phyloP scores from a whole-genome alignment of 176 grass and related monocot genomes.

The Rhynchospora breviuscula region DNA sequence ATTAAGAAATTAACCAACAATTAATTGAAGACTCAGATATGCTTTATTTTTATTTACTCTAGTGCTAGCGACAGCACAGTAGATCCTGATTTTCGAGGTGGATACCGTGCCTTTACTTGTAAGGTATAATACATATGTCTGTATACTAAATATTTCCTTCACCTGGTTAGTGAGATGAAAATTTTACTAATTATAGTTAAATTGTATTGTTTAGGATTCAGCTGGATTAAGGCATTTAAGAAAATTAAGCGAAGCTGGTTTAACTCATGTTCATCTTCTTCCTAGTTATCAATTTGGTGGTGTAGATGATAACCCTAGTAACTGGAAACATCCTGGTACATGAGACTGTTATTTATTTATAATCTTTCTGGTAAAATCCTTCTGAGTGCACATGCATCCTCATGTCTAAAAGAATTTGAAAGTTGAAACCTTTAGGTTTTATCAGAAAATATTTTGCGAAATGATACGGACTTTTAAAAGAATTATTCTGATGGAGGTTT shows the following conservation, averaged over 20 bases:
- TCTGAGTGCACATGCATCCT: not conserved
- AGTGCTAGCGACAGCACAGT: slow-evolving; percentile 61
- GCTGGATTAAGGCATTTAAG: slow-evolving; percentile 51
- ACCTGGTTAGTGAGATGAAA: not conserved
- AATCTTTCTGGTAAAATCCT: slow-evolving; percentile 1
- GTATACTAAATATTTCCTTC: slow-evolving; percentile 10
- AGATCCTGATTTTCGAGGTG: slow-evolving; percentile 45
- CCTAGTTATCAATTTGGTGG: slow-evolving; percentile 84
- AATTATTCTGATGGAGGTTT: not conserved
- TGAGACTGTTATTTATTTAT: slow-evolving; percentile 17
- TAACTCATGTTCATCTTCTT: slow-evolving; percentile 87
- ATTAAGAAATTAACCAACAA: slow-evolving; percentile 2
- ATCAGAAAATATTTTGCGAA: not conserved
- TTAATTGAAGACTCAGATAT: not conserved
- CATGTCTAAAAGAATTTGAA: not conserved
- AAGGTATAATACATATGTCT: slow-evolving; percentile 35
- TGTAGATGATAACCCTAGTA: slow-evolving; percentile 69
- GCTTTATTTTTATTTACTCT: not conserved
- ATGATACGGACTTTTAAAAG: not conserved
- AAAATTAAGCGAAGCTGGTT: slow-evolving; percentile 65
- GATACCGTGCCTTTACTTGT: slow-evolving; percentile 65
- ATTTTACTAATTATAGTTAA: slow-evolving; percentile 6
- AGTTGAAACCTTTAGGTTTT: not conserved
- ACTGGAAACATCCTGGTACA: slow-evolving; percentile 81
- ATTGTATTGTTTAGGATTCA: slow-evolving; percentile 52